These are phyloP conservation scores for Tylopilus balloui DNA, from an alignment of 768 basidiomycete species.

Conservation along the genomic window DNA sequence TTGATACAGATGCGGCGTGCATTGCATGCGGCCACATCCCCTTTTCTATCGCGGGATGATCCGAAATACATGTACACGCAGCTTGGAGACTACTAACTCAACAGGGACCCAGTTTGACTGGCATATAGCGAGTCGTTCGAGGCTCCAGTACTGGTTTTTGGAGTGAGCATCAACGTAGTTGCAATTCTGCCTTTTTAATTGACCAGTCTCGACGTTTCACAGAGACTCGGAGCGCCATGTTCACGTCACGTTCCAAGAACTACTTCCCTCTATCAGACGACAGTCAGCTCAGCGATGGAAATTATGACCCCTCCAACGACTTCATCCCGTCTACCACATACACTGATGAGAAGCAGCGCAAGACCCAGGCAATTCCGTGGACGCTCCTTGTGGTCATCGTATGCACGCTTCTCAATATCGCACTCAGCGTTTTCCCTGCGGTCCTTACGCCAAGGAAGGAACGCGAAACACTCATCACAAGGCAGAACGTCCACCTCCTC, in stretches of 20 bases:
- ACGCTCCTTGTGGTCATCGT: constrained; percentile 1
- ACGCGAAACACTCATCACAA: background rate
- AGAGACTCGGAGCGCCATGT: constrained; percentile 3
- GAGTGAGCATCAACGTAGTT: background rate
- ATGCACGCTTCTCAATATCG: constrained; percentile 7
- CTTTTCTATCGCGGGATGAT: no score
- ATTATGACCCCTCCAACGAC: constrained; percentile 1
- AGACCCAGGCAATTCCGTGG: constrained; percentile 2
- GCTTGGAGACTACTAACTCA: no score
- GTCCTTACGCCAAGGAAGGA: background rate
- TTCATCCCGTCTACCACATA: background rate
- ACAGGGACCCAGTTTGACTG: no score
- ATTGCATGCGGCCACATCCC: no score
- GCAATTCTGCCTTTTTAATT: background rate
- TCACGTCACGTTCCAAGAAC: background rate
- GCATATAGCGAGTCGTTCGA: background rate
- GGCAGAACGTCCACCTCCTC: constrained; percentile 9
- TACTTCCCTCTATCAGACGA: constrained; percentile 1
- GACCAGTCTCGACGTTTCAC: no score
- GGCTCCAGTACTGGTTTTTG: background rate
- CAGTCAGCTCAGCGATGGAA: background rate
- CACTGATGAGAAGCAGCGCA: background rate
- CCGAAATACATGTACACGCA: no score
- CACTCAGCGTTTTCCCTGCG: constrained; percentile 4
- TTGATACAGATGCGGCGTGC: no score